Conservation (phyloP, 305 asterid genomes). For the Solanum chacoense region DNA sequence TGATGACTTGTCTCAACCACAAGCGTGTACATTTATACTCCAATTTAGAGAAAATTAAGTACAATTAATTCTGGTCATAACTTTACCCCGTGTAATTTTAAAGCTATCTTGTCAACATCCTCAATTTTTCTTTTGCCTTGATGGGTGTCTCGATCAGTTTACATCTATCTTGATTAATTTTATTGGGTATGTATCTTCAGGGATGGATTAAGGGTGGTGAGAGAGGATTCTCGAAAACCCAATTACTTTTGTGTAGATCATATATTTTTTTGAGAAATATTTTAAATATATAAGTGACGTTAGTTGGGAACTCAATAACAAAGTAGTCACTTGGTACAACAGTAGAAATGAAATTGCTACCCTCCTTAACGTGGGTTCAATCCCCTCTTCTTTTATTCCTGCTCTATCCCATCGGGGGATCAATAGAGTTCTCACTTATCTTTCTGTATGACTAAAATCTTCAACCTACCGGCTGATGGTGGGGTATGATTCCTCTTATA, state of each 20-base stretch:
- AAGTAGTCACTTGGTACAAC: not conserved
- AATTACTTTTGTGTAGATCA: not conserved
- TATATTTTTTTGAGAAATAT: not conserved
- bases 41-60: not conserved
- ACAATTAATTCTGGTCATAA: not conserved
- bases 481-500: not conserved
- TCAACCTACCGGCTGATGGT: not conserved
- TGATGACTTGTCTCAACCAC: conserved; percentile 12
- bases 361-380: accelerated
- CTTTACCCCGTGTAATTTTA: conserved; percentile 2
- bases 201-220: not conserved
- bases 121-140: not conserved
- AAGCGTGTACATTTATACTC: conserved; percentile 15
- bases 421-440: not conserved
- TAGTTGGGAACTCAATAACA: not conserved
- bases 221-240: not conserved
- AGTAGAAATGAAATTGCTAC: not conserved
- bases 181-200: not conserved
- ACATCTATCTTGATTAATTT: not conserved
- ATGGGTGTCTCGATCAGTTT: not conserved
- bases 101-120: conserved; percentile 8
- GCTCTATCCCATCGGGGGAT: accelerated
- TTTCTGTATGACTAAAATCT: not conserved
- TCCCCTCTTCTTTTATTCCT: not conserved
- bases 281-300: not conserved